Evolutionary conservation across 2,329 filamentous ascomycete species (phyloP).

Genomic region (Colletotrichum chlorophyti): DNA sequence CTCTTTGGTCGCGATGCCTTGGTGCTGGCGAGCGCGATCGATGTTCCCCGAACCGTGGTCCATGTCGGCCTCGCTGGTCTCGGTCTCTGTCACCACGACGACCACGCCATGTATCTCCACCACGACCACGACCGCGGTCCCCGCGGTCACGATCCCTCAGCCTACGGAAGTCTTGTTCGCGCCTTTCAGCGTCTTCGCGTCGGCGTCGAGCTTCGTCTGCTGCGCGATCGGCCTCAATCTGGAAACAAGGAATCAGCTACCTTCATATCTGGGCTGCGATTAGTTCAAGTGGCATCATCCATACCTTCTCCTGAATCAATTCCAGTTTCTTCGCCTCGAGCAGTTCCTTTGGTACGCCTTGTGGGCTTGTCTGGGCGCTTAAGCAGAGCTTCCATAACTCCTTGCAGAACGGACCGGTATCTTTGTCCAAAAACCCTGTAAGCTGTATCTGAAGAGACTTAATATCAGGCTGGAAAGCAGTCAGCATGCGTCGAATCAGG

Average conservation of each 20-base stretch:
- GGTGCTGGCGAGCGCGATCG: conserved; percentile 57
- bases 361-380: conserved; percentile 85
- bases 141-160: conserved; percentile 71
- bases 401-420: conserved; percentile 88
- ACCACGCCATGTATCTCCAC: conserved; percentile 60
- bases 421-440: conserved; percentile 93
- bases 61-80: conserved; percentile 50
- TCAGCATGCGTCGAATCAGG: conserved; percentile 13
- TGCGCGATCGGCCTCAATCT: conserved; percentile 84
- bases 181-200: conserved; percentile 73
- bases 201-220: conserved; percentile 77
- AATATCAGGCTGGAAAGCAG: conserved; percentile 79
- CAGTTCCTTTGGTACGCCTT: conserved; percentile 92
- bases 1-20: conserved; percentile 49
- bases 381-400: conserved; percentile 91
- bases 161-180: conserved; percentile 74
- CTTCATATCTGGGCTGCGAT: neutral
- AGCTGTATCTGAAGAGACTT: conserved; percentile 95
- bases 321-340: conserved; percentile 96
- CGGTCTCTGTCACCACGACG: conserved; percentile 60
- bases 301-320: conserved; percentile 91
- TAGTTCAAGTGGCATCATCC: conserved; percentile 18
- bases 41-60: conserved; percentile 50
- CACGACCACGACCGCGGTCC: conserved; percentile 57
- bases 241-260: conserved; percentile 18